Base-by-base conservation (phyloP, 768 basidiomycete species). In the Xerocomellus chrysenteron region DNA sequence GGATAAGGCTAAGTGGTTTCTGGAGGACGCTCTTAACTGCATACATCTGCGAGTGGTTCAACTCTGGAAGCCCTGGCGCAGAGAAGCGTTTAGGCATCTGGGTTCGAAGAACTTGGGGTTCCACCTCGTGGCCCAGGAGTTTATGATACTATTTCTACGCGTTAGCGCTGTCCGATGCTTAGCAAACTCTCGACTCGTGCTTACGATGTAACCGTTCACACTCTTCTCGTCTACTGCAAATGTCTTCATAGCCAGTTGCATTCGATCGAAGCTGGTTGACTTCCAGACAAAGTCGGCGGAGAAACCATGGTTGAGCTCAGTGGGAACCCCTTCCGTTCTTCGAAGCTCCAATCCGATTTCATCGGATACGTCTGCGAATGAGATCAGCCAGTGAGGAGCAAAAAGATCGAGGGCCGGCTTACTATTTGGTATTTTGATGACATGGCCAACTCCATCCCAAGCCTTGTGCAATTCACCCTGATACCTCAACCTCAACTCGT, bases 221-320 rank as follows among this genome's bases (percentile, higher is more conserved):
- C 94, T 97, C 80, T 98, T 97, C 74, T 99, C 97, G 64, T 99
- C 97, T 17, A 99, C 90, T 9, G 97, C 97, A 69, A 99, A 99
- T 1, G 95, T 98, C 82, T 98, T 98, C 96, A 99, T 98, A 0
- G 97, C 96, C 35, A 94, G 81, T 70, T 99, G 97, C 97, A 99
- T 99, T 47, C 97, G 82, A 72, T 99, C 97, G 66, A 99, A 99
- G 72, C 96, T 98, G 1, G 97, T 99, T 5, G 94, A 95, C 74
- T 99, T 99, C 97, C 97, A 99, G 5, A 99, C 96, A 67, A 98
- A 99, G 72, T 99, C 97, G n/a, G 89, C 97, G 0, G 92, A 87
- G 66, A 97, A 98, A 64, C 92, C 92, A 68, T 95, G 93, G 0
- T 93, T 94, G 73, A 93, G 85, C 33, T 98, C 96, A 17, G 88